phyloP scores from a whole-genome alignment of 225 moss, liverwort and hornwort species.

The Pseudoscleropodium purum region DNA sequence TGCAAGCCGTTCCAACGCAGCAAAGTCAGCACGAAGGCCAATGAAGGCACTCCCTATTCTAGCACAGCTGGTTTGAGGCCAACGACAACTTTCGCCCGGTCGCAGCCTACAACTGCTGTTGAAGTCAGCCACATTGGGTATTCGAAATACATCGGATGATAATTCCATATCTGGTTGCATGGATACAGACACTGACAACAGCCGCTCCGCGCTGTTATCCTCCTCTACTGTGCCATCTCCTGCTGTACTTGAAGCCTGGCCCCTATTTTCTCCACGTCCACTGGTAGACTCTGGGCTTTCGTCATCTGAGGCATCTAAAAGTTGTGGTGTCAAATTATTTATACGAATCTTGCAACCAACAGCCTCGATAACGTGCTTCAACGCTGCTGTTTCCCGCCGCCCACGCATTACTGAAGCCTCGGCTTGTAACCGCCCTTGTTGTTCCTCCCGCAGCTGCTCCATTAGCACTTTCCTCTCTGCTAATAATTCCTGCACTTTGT shows the following conservation, averaged over 20 bases:
- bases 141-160: constrained; percentile 48
- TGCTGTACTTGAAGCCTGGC: constrained; percentile 15
- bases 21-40: constrained; percentile 86
- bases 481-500: constrained; percentile 43
- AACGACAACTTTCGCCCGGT: constrained; percentile 70
- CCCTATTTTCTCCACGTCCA: constrained; percentile 14
- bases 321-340: constrained; percentile 36
- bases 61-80: constrained; percentile 87
- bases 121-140: constrained; percentile 58
- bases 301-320: constrained; percentile 52
- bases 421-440: constrained; percentile 36
- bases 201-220: constrained; percentile 29
- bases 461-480: constrained; percentile 34
- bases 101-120: constrained; percentile 60
- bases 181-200: constrained; percentile 82
- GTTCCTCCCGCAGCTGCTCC: constrained; percentile 59
- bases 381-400: constrained; percentile 68
- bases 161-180: constrained; percentile 64
- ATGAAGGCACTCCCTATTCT: constrained; percentile 94
- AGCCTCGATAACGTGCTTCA: constrained; percentile 78
- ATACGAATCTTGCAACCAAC: constrained; percentile 95
- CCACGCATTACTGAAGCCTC: constrained; percentile 47
- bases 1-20: constrained; percentile 81
- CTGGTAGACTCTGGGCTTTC: constrained; percentile 26
- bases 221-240: constrained; percentile 13